Conservation (phyloP, 2,329 filamentous ascomycete species). For the Spiromastix sp. region DNA sequence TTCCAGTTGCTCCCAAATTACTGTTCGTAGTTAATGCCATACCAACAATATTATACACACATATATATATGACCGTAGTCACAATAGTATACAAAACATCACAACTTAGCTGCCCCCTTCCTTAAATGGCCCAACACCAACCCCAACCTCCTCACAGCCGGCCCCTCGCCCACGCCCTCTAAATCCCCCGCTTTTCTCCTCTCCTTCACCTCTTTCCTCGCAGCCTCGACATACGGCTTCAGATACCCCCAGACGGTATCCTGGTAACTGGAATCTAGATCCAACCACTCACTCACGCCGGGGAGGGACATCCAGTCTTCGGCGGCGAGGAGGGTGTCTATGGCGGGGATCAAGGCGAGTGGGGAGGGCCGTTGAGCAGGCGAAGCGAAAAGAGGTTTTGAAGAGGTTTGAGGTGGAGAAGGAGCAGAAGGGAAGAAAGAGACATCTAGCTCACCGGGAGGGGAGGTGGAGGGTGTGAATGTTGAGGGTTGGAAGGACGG, state of each 20-base stretch:
- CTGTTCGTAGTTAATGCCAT: no score
- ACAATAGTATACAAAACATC: no score
- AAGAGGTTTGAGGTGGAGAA: constrained; percentile 8
- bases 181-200: constrained; percentile 1
- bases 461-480: constrained; percentile 11
- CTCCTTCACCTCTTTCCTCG: constrained; percentile 11
- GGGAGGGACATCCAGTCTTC: constrained; percentile 6
- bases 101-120: constrained; percentile 5
- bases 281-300: constrained; percentile 12
- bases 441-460: constrained; percentile 12
- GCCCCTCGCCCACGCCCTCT: constrained; percentile 8
- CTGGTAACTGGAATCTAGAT: constrained; percentile 9
- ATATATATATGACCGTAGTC: no score
- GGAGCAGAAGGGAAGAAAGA: constrained; percentile 19
- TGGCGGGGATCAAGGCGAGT: constrained; percentile 10
- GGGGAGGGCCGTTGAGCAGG: background rate
- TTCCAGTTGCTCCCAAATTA: no score
- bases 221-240: constrained; percentile 10
- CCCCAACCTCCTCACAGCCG: constrained; percentile 12
- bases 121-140: constrained; percentile 12
- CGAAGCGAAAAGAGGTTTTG: background rate
- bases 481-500: constrained; percentile 20
- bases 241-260: constrained; percentile 13
- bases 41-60: no score
- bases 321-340: constrained; percentile 9